Evolutionary conservation across 2,329 filamentous ascomycete species (phyloP), one percentile per base, ranked within the genome.

Genomic region (Aspergillus felis): DNA sequence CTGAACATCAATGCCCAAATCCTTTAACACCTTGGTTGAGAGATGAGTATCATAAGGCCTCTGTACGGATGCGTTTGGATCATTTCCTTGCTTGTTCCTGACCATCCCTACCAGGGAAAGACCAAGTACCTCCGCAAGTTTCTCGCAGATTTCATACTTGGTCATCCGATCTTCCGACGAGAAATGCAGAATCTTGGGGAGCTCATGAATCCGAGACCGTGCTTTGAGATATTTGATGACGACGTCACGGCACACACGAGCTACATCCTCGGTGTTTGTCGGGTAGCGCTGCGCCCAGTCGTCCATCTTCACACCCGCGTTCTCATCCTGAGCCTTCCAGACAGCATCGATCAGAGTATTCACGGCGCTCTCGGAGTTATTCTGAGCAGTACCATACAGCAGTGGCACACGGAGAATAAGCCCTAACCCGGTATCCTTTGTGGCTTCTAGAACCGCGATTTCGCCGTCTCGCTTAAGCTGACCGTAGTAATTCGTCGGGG

Each of bases 31-130:
- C 73, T 83, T 84, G 8, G 89, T 96, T 66, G 90, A 92, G 49
- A 97, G 78, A 74, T 96, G 91, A 66, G 89, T 93, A 75, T 96
- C 91, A 70, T 90, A 96, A 12, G 92, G 92, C 61, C 92, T 82
- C 75, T 92, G 85, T 0, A 92, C 89, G 24, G 82, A 81, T 48
- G 87, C 84, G 60, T 84, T 86, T 5, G 87, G 85, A 62, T 90
- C 87, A 71, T 89, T 89, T 41, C 88, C 88, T 66, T 89, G 81
- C 25, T 85, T 83, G 66, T 91, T 88, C 9, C 65, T 58, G 66
- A 84, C 81, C 73, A 96, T 87, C 7, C 83, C 82, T 50, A 85
- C 83, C 22, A 88, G 79, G 10, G 88, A 82, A 55, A 95, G 71
- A 0, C 88, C 90, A 82, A 95, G 86, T 57, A 96, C 90, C 58